Evolutionary conservation across 306 rosid genomes (phyloP), one percentile per base, ranked within the genome.

Genomic region (Cucurbita argyrosperma): DNA sequence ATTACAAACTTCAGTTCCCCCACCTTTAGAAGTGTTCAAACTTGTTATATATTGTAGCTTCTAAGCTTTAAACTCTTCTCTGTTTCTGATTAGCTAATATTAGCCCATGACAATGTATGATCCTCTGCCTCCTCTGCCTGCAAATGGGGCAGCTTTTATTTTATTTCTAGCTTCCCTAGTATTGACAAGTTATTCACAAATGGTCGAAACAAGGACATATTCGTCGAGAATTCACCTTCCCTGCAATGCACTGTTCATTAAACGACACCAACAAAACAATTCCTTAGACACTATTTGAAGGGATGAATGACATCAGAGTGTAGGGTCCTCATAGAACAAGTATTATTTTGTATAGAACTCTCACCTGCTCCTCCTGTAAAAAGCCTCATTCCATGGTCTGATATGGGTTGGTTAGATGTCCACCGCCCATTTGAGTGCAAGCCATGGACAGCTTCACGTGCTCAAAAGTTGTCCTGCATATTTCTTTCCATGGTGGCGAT

Each of bases 401-500:
- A 66, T 66, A 50, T 70, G 74, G 16, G 15, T 50, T 69, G 74
- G 14, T 51, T 70, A 15, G 35, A 70, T 45, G 23, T 35, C 60
- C 59, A 70, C 74, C 74, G 58, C 15, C 74, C 60, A 51, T 70
- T 14, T 50, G 59, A 64, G 51, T 26, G 13, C 42, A 45, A 23
- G 19, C 73, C 21, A 70, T 50, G 47, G 74, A 70, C 74, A 70
- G 47, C 74, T 70, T 51, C 74, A 70, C 74, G 74, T 70, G 74
- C 12, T 35, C 74, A 70, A 15, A 49, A 50, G 46, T 11, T 67
- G 56, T 30, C 56, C 40, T 21, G 37, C 56, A 21, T 46, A 21
- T 26, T 23, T 45, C 56, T 68, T 50, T 21, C 19, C 73, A 68
- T 46, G 73, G 38, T 43, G 18, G 19, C 52, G 10, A 19, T 46